A percentile compares a stretch with the other conserved stretches of the same genome.
These are phyloP conservation scores for Ascochyta viciae-villosae DNA, from an alignment of 2,329 filamentous ascomycete species.

Conservation along the genomic window DNA sequence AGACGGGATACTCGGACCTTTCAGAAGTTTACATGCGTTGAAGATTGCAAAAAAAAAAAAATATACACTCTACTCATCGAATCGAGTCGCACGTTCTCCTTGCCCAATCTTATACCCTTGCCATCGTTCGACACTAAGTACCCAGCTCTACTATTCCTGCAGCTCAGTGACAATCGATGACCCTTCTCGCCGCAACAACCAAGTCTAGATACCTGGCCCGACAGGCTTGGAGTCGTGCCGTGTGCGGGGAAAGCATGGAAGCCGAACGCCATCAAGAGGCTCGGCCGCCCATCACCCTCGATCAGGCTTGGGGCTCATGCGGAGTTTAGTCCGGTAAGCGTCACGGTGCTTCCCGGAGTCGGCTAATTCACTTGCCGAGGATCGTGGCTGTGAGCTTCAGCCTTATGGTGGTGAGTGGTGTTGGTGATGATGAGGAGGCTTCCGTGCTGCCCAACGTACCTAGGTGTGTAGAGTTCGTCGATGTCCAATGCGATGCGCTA, in stretches of 20 bases:
- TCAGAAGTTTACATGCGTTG: no score
- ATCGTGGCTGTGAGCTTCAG: neutral
- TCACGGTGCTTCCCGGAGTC: slow-evolving; percentile 8
- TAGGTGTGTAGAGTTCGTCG: neutral
- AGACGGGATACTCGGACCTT: no score
- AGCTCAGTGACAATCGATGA: slow-evolving; percentile 4
- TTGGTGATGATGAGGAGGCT: neutral
- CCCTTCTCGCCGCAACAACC: neutral
- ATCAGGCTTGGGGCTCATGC: slow-evolving; percentile 6
- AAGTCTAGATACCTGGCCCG: slow-evolving; percentile 1
- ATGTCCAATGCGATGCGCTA: no score
- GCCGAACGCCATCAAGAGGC: slow-evolving; percentile 7
- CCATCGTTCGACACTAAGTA: neutral
- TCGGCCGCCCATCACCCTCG: slow-evolving; percentile 7
- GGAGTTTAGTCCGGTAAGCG: slow-evolving; percentile 12
- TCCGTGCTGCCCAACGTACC: neutral
- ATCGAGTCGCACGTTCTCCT: neutral
- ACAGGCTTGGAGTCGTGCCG: neutral
- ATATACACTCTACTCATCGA: no score
- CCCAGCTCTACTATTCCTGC: neutral
- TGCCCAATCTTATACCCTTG: neutral
- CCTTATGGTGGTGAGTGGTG: neutral
- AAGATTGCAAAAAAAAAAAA: no score
- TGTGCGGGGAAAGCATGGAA: slow-evolving; percentile 10
- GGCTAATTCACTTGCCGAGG: neutral